Evolutionary conservation across 2,329 filamentous ascomycete species (phyloP).

Genomic region (Aureobasidium sp.): DNA sequence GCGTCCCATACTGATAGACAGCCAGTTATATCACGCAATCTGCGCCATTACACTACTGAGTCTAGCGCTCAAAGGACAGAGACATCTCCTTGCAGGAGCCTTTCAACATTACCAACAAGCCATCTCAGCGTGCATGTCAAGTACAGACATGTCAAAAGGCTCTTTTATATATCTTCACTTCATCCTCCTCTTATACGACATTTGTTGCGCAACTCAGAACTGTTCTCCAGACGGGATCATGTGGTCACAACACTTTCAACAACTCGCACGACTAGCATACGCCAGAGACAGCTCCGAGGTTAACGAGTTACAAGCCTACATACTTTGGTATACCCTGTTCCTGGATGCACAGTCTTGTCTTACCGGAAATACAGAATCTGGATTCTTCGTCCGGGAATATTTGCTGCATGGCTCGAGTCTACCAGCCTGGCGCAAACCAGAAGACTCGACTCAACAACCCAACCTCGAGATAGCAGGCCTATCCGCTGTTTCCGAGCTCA

Average conservation of each 20-base stretch:
- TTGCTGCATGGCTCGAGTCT: neutral
- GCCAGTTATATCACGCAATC: conserved; percentile 47
- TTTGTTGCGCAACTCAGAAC: conserved; percentile 23
- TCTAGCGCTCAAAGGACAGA: conserved; percentile 37
- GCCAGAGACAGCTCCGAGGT: neutral
- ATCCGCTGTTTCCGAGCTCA: neutral
- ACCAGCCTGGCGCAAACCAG: neutral
- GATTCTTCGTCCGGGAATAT: conserved; percentile 9
- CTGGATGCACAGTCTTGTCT: conserved; percentile 32
- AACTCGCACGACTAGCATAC: conserved; percentile 37
- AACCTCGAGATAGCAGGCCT: neutral
- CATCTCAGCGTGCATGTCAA: conserved; percentile 26
- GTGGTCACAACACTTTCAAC: conserved; percentile 47
- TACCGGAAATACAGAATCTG: conserved; percentile 12
- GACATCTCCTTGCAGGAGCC: conserved; percentile 34
- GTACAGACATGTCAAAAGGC: conserved; percentile 44
- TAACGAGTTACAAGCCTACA: conserved; percentile 34
- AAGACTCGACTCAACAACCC: neutral
- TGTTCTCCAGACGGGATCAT: conserved; percentile 32
- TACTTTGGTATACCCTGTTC: conserved; percentile 47
- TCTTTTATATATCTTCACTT: conserved; percentile 50
- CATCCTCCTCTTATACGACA: conserved; percentile 49
- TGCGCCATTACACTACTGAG: conserved; percentile 37
- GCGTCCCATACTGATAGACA: neutral
- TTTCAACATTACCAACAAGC: conserved; percentile 48